Evolutionary conservation across 768 basidiomycete species (phyloP).

Genomic region (Neoboletus subvelutipes): DNA sequence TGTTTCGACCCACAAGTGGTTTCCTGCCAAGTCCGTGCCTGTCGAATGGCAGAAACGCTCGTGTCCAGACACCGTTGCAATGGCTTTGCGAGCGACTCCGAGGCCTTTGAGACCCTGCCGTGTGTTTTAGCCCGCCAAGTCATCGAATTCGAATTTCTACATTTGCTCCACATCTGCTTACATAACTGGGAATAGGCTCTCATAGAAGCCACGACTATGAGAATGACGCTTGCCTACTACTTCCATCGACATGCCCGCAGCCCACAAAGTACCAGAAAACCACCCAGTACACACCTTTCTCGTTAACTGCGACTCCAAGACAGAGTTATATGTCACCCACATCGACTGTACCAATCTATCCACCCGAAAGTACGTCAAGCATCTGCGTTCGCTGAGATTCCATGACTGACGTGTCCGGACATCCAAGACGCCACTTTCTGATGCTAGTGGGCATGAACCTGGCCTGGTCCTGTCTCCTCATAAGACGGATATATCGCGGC

Average conservation of each 20-base stretch:
- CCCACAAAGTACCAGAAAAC: conserved; percentile 23
- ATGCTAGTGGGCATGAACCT: conserved; percentile 27
- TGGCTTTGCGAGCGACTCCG: neutral
- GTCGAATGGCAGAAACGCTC: neutral
- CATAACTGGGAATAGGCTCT: conserved; percentile 10
- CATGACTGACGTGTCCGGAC: conserved; percentile 11
- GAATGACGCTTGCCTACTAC: neutral
- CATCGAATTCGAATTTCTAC: neutral
- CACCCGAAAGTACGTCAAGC: conserved; percentile 25
- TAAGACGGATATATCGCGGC: conserved; percentile 23
- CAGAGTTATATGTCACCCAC: conserved; percentile 33
- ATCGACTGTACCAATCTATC: conserved; percentile 20
- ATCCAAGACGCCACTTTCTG: conserved; percentile 27
- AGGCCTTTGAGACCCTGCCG: neutral
- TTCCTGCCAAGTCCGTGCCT: neutral
- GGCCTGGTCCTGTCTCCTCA: conserved; percentile 24
- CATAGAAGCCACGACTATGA: neutral
- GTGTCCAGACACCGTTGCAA: neutral
- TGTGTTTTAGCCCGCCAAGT: neutral
- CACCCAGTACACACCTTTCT: conserved; percentile 29
- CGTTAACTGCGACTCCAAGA: conserved; percentile 12
- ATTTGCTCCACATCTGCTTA: conserved; percentile 13
- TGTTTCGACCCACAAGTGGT: neutral
- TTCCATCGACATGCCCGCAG: conserved; percentile 25
- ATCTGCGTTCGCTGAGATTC: neutral